These are phyloP conservation scores for Clavispora vitiphila DNA, from an alignment of 805 yeast species.

Conservation along the genomic window DNA sequence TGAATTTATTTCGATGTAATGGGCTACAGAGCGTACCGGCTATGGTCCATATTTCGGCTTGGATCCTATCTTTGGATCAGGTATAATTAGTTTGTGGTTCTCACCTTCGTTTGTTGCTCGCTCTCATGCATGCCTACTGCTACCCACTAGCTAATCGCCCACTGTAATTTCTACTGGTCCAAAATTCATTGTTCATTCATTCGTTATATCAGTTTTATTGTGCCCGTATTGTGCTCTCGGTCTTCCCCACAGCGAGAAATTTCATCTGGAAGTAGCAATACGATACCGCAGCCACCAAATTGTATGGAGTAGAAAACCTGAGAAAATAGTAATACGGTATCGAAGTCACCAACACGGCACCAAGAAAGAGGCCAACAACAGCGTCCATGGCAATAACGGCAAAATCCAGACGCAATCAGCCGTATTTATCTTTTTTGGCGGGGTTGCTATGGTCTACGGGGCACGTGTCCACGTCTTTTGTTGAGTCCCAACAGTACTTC, in stretches of 20 bases:
- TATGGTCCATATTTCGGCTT: no score
- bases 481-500: neutral
- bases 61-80: no score
- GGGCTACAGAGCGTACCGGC: no score
- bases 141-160: no score
- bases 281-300: neutral
- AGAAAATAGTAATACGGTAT: neutral
- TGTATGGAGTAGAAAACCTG: neutral
- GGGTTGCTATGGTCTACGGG: neutral
- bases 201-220: neutral
- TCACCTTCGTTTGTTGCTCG: no score
- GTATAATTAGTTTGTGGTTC: no score
- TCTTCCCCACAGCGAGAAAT: slow-evolving; percentile 1
- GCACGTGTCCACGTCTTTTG: neutral
- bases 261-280: slow-evolving; percentile 9
- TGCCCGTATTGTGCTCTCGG: no score
- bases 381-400: neutral
- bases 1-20: no score
- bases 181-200: neutral
- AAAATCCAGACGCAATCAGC: neutral
- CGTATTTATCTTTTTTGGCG: neutral
- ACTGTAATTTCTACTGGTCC: no score
- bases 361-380: neutral
- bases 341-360: neutral
- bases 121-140: no score